Conservation (phyloP, 2,329 filamentous ascomycete species). For the Tolypocladium ophioglossoides region DNA sequence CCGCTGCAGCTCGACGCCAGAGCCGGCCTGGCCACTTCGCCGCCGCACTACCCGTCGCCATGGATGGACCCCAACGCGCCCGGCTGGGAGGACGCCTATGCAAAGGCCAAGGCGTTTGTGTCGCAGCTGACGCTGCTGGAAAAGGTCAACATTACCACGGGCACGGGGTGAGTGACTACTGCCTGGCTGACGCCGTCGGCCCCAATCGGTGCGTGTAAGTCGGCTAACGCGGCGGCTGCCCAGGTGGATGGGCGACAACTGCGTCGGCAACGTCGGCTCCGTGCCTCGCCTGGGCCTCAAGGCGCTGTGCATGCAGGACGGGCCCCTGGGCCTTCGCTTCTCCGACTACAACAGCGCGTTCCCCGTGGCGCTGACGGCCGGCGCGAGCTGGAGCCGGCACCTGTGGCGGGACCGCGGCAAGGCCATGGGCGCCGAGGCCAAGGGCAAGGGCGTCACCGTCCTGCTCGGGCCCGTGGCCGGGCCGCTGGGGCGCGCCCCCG, state of each 20-base stretch:
- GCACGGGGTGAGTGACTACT: conserved; percentile 60
- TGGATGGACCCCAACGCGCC: conserved; percentile 67
- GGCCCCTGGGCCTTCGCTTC: conserved; percentile 68
- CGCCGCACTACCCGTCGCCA: conserved; percentile 73
- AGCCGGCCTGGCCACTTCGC: conserved; percentile 26
- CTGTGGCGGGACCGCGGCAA: conserved; percentile 47
- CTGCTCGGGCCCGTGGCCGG: conserved; percentile 44
- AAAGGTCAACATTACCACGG: conserved; percentile 93
- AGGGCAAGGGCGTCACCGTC: conserved; percentile 66
- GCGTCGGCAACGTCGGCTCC: conserved; percentile 66
- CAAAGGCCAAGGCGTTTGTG: conserved; percentile 67
- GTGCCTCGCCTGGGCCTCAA: conserved; percentile 61
- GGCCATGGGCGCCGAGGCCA: conserved; percentile 50
- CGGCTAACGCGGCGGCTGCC: neutral
- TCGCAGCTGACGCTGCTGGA: conserved; percentile 73
- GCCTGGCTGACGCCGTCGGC: too few relatives aligned
- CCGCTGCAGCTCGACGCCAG: conserved; percentile 9
- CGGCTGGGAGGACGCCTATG: conserved; percentile 67
- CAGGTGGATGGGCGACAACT: conserved; percentile 48
- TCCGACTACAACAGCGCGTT: conserved; percentile 76
- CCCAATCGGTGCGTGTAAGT: neutral
- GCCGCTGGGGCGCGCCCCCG: conserved; percentile 34
- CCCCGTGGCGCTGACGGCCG: conserved; percentile 65
- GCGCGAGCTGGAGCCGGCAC: conserved; percentile 69
- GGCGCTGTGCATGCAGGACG: conserved; percentile 77